Percentiles rank a stretch among this genome's conserved stretches.
Conservation (phyloP, 129 eudicot species). For the Flaveria bidentis region DNA sequence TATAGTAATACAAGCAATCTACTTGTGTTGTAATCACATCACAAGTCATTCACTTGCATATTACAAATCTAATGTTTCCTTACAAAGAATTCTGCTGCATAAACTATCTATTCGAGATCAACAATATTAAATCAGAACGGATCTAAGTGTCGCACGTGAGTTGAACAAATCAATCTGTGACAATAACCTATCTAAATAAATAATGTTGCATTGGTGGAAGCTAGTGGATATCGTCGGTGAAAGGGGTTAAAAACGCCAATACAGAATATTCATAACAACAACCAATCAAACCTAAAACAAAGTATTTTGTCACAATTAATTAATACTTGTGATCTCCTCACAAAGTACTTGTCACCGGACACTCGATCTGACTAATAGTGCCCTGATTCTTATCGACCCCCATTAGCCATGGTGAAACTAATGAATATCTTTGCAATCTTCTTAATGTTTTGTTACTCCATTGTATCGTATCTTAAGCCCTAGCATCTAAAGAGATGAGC, state of each 20-base stretch:
- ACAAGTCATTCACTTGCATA: no score
- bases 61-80: no score
- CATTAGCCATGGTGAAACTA: slow-evolving; percentile 35
- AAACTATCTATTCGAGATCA: no score
- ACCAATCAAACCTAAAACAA: slow-evolving; percentile 31
- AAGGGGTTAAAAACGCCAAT: slow-evolving; percentile 22
- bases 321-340: background rate
- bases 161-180: no score
- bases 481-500: background rate
- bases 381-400: background rate
- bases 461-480: background rate
- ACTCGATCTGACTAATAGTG: background rate
- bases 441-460: background rate
- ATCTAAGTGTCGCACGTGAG: no score
- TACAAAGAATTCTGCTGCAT: no score
- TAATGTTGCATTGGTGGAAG: background rate
- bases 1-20: no score
- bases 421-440: background rate
- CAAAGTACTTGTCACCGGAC: slow-evolving; percentile 16
- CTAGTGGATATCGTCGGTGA: slow-evolving; percentile 14
- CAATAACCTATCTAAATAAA: background rate
- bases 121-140: no score
- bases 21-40: no score
- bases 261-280: background rate
- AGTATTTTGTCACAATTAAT: background rate